phyloP scores from a whole-genome alignment of 2,329 filamentous ascomycete genomes.

The Talaromyces sp. region DNA sequence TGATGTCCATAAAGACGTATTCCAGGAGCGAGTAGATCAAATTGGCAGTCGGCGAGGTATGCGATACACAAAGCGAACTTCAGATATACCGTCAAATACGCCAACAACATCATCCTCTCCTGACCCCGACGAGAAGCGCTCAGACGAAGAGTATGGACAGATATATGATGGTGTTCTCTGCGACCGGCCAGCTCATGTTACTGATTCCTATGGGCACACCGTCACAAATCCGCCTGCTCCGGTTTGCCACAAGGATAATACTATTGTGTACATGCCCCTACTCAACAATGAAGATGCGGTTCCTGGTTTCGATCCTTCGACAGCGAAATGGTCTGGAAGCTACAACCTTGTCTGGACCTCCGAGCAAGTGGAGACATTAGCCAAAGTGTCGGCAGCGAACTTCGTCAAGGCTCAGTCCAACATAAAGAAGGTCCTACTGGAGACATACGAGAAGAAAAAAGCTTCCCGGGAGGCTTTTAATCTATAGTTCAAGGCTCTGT shows the following conservation, averaged over 20 bases:
- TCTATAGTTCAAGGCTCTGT: neutral
- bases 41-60: conserved; percentile 16
- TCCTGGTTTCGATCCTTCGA: conserved; percentile 15
- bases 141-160: conserved; percentile 10
- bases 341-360: conserved; percentile 18
- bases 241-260: conserved; percentile 14
- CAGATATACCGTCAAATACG: neutral
- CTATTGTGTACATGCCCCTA: conserved; percentile 17
- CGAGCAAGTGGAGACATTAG: conserved; percentile 13
- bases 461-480: conserved; percentile 1
- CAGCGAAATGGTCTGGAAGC: conserved; percentile 16
- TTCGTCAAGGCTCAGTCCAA: conserved; percentile 5
- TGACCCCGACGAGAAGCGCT: neutral
- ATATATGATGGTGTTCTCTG: conserved; percentile 9
- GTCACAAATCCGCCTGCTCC: conserved; percentile 15
- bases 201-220: conserved; percentile 16
- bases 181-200: conserved; percentile 4
- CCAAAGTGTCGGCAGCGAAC: conserved; percentile 12
- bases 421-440: conserved; percentile 10
- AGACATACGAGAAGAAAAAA: conserved; percentile 13
- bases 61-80: conserved; percentile 9
- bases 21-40: conserved; percentile 16
- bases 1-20: conserved; percentile 14
- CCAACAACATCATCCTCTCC: neutral
- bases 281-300: conserved; percentile 14